Percentiles rank a stretch among this genome's conserved stretches.
These are phyloP conservation scores for Xylariaceae sp. DNA, from an alignment of 2,329 filamentous ascomycete genomes.

Conservation along the genomic window DNA sequence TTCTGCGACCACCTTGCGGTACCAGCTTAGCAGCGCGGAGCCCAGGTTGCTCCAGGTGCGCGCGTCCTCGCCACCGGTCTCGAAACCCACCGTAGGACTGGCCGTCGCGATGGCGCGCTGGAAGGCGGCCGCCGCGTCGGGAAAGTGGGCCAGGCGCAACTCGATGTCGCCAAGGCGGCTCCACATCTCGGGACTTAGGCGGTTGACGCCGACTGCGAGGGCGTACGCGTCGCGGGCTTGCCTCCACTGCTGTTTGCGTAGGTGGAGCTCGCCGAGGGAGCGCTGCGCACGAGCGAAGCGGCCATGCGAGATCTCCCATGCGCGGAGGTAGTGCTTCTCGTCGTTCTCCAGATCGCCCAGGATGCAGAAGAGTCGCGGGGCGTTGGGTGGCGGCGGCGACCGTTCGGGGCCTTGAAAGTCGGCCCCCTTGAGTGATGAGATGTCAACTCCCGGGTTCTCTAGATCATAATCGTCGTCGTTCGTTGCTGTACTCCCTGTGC, in stretches of 20 bases:
- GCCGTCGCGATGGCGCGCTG: slow-evolving; percentile 72
- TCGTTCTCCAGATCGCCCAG: slow-evolving; percentile 85
- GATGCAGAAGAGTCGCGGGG: slow-evolving; percentile 88
- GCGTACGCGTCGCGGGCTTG: slow-evolving; percentile 78
- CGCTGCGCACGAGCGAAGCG: slow-evolving; percentile 87
- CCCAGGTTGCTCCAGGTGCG: slow-evolving; percentile 95
- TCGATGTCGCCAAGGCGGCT: slow-evolving; percentile 87
- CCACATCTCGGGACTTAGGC: slow-evolving; percentile 83
- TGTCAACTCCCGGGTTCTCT: slow-evolving; percentile 59
- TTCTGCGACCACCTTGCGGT: slow-evolving; percentile 53
- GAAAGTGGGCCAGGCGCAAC: slow-evolving; percentile 75
- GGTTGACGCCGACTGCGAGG: slow-evolving; percentile 76
- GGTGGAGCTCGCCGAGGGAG: slow-evolving; percentile 79
- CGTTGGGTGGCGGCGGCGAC: slow-evolving; percentile 74
- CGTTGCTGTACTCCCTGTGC: slow-evolving; percentile 44
- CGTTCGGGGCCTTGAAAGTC: slow-evolving; percentile 66
- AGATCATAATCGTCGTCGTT: slow-evolving; percentile 42
- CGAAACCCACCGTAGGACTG: slow-evolving; percentile 69
- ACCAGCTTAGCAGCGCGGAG: slow-evolving; percentile 75
- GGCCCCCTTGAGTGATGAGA: slow-evolving; percentile 57
- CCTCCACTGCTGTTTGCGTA: slow-evolving; percentile 65
- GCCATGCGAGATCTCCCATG: slow-evolving; percentile 81
- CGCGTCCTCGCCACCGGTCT: slow-evolving; percentile 84
- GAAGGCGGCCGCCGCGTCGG: slow-evolving; percentile 82
- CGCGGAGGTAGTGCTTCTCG: slow-evolving; percentile 74